Evolutionary conservation across 305 asterid genomes (phyloP).

Genomic region (Salvia sclarea): DNA sequence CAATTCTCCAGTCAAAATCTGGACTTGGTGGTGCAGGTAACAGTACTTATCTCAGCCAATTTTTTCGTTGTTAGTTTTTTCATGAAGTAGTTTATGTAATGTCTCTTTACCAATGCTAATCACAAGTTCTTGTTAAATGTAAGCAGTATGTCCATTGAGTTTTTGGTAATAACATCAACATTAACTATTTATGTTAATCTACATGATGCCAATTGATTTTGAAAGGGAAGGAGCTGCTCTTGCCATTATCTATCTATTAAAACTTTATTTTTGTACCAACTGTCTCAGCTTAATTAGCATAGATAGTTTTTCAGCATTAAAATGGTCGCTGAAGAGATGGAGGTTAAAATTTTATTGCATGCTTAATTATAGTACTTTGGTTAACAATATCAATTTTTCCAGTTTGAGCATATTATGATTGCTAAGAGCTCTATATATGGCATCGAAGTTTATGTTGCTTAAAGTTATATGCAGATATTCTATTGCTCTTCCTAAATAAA

Average conservation of each 20-base stretch:
- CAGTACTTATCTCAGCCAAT: slow-evolving; percentile 1
- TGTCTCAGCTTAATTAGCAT: background rate
- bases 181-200: no score
- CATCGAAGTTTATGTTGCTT: background rate
- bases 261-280: background rate
- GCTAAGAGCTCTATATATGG: background rate
- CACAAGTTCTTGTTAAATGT: background rate
- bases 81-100: background rate
- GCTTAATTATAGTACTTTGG: background rate
- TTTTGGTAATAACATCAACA: background rate
- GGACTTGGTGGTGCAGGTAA: slow-evolving; percentile 96
- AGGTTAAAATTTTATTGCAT: background rate
- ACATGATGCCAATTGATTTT: no score
- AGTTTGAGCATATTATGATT: slow-evolving; percentile 13
- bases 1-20: slow-evolving; percentile 94
- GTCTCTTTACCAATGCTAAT: background rate
- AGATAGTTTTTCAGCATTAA: slow-evolving; percentile 1
- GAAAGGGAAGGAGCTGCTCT: background rate
- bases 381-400: background rate
- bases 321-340: background rate
- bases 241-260: background rate
- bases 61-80: background rate
- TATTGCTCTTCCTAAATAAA: slow-evolving; percentile 20
- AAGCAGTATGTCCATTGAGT: background rate
- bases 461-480: slow-evolving; percentile 9